These are phyloP conservation scores for Oenanthe javanica DNA, from an alignment of 140 eudicot genomes.

Conservation along the genomic window DNA sequence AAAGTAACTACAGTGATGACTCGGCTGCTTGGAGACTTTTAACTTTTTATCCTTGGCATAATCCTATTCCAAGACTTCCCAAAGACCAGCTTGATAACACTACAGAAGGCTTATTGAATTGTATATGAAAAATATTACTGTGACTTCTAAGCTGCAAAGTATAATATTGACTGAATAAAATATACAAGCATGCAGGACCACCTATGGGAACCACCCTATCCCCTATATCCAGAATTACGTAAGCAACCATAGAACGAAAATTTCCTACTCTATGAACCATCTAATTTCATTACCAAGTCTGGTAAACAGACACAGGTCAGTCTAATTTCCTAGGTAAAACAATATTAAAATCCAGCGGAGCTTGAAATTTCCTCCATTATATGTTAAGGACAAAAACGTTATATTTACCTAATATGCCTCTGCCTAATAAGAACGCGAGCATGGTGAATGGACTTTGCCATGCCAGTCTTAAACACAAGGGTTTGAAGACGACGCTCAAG, in stretches of 20 bases:
- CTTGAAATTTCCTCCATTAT: background rate
- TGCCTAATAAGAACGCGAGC: slow-evolving; percentile 34
- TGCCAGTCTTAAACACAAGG: slow-evolving; percentile 28
- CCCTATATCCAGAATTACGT: background rate
- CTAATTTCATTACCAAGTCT: background rate
- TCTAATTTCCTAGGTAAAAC: background rate
- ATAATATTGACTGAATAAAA: background rate
- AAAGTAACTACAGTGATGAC: background rate
- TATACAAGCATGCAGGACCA: background rate
- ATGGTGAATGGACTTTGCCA: slow-evolving; percentile 35
- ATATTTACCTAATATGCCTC: slow-evolving; percentile 30
- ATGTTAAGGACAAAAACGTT: background rate
- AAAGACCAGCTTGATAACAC: background rate
- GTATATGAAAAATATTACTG: too few species aligned
- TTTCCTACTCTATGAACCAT: background rate
- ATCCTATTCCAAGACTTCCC: background rate
- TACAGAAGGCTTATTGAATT: too few species aligned
- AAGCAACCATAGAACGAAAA: background rate
- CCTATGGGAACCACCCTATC: background rate
- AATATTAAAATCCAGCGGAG: background rate
- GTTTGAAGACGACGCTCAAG: slow-evolving; percentile 39
- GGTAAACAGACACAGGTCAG: background rate
- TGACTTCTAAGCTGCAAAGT: too few species aligned
- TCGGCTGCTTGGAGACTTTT: background rate
- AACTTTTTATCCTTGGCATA: background rate